Evolutionary conservation across 805 yeast genomes (phyloP).

Genomic region (Kodamaea nitidulidarum): DNA sequence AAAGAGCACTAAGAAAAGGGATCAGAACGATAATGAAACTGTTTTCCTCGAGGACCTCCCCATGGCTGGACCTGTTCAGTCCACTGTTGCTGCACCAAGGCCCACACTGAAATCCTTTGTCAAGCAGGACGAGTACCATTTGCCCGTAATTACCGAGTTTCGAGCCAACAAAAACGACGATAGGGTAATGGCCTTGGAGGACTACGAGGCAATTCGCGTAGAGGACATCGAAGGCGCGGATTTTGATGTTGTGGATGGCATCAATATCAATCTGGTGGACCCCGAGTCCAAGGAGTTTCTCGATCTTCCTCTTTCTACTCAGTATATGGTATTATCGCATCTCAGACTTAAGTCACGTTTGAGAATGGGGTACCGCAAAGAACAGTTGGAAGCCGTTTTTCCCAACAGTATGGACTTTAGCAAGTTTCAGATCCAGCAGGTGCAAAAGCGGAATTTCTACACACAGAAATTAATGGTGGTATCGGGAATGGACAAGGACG

Average conservation of each 20-base stretch:
- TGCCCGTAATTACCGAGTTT: constrained; percentile 66
- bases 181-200: constrained; percentile 71
- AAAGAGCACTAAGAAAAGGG: neutral
- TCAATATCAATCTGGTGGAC: constrained; percentile 71
- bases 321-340: constrained; percentile 82
- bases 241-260: constrained; percentile 56
- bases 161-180: constrained; percentile 55
- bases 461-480: constrained; percentile 84
- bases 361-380: constrained; percentile 91
- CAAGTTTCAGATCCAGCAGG: constrained; percentile 88
- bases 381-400: constrained; percentile 77
- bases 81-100: neutral
- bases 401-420: constrained; percentile 89
- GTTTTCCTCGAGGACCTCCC: constrained; percentile 27
- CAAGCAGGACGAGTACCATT: constrained; percentile 75
- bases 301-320: constrained; percentile 75
- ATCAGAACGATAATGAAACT: neutral
- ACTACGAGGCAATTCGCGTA: constrained; percentile 41
- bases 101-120: constrained; percentile 34
- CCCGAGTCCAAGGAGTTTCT: constrained; percentile 78
- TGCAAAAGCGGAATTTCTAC: constrained; percentile 81
- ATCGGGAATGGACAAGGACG: constrained; percentile 67
- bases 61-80: constrained; percentile 5
- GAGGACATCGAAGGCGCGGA: constrained; percentile 20
- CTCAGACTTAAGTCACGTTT: constrained; percentile 79